Conservation (phyloP, 805 yeast species). For the Myxozyma lipomycoides region DNA sequence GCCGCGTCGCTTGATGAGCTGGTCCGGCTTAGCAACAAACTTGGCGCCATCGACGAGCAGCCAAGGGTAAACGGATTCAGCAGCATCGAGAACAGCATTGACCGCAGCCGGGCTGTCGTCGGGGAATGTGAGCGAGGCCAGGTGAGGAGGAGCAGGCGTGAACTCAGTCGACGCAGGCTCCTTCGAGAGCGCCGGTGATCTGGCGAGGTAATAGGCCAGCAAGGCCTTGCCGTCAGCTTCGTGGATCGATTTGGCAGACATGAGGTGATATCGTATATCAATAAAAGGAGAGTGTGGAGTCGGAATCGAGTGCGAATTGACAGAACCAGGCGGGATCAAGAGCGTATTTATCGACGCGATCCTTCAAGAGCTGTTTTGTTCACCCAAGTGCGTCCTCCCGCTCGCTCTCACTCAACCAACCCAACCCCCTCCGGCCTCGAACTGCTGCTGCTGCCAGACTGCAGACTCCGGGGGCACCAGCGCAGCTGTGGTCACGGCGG, state of each 20-base stretch:
- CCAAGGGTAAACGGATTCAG: constrained; percentile 43
- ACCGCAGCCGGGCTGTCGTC: constrained; percentile 27
- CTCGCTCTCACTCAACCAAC: no score
- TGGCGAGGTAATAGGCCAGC: constrained; percentile 42
- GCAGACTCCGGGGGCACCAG: no score
- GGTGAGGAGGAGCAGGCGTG: constrained; percentile 26
- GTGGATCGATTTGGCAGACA: constrained; percentile 46
- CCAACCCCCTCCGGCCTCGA: no score
- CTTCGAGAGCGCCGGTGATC: constrained; percentile 40
- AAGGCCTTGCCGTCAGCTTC: constrained; percentile 48
- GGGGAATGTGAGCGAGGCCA: constrained; percentile 37
- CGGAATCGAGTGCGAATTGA: not conserved
- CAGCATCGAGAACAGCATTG: constrained; percentile 36
- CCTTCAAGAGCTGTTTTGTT: no score
- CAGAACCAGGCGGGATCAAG: no score
- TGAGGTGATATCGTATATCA: constrained; percentile 19
- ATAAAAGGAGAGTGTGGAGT: not conserved
- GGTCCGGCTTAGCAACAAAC: constrained; percentile 48
- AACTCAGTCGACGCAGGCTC: constrained; percentile 28
- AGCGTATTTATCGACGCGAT: no score
- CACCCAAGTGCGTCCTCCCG: no score
- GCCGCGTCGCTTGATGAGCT: constrained; percentile 47
- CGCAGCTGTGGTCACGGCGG: no score
- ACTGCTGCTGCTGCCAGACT: no score
- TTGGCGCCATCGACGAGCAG: constrained; percentile 37